phyloP scores from a whole-genome alignment of 2,329 filamentous ascomycete genomes.

The Cladobotryum protrusum region DNA sequence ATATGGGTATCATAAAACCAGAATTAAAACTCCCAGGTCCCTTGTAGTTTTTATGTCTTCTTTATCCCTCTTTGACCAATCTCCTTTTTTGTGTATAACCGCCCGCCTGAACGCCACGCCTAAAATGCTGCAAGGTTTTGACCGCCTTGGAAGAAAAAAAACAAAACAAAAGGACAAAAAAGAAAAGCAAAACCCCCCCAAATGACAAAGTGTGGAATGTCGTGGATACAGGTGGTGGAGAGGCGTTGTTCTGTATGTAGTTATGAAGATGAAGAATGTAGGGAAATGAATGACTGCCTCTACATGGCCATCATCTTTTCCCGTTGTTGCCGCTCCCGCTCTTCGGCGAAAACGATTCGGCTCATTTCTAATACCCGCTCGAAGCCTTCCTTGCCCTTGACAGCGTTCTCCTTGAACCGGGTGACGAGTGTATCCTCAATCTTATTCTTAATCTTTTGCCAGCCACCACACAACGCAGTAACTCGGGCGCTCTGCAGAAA shows the following conservation, averaged over 20 bases:
- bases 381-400: slow-evolving; percentile 87
- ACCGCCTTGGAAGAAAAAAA: too few relatives aligned
- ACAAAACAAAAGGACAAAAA: too few relatives aligned
- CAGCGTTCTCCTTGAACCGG: slow-evolving; percentile 85
- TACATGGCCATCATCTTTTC: slow-evolving; percentile 11
- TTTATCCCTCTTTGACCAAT: too few relatives aligned
- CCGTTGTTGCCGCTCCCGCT: slow-evolving; percentile 54
- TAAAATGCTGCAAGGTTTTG: too few relatives aligned
- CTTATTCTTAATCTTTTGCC: slow-evolving; percentile 93
- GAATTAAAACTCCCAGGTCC: too few relatives aligned
- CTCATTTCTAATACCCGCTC: slow-evolving; percentile 93
- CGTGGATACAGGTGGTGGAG: not conserved
- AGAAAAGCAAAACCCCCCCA: too few relatives aligned
- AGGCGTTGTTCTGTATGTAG: not conserved
- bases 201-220: too few relatives aligned
- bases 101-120: too few relatives aligned
- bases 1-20: too few relatives aligned
- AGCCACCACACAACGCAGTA: slow-evolving; percentile 89
- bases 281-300: not conserved
- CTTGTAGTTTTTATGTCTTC: too few relatives aligned
- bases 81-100: too few relatives aligned
- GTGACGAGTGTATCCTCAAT: slow-evolving; percentile 90
- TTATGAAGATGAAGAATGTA: not conserved
- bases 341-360: slow-evolving; percentile 82
- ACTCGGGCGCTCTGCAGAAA: slow-evolving; percentile 90